Base-by-base conservation (phyloP, 176 grass and related monocot species). In the Alopecurus myosuroides region DNA sequence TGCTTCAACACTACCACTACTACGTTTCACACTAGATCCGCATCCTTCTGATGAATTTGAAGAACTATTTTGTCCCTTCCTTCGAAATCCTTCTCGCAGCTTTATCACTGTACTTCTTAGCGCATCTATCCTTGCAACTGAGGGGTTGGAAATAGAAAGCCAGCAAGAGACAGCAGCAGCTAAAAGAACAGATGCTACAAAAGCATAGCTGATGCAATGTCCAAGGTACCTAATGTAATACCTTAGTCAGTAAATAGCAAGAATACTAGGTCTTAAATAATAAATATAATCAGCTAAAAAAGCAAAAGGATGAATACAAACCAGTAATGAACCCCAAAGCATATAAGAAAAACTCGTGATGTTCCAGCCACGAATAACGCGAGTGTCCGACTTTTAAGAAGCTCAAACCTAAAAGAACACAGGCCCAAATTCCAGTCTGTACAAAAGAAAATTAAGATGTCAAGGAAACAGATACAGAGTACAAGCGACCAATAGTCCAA, bases 131-230 rank as follows among this genome's bases (percentile, higher is more conserved):
- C 97, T 89, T 70, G 94, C 97, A 74, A 90, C 89, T 55, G 94
- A 92, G 65, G 97, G 97, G 30, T 93, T 94, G 45, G 94, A 96
- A 79, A 96, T 86, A 85, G 94, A 96, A 64, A 99, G 74, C 55
- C 93, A 89, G 69, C 89, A 88, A 80, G 97, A 99, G 67, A 94
- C 91, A 78, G 90, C 91, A 84, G 94, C 93, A 79, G 93, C 94
- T 78, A 94, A 92, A 68, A 99, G 88, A 78, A 99, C 91, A 78
- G 97, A 96, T 77, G 97, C 91, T 76, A 99, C 97, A 86, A 99
- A 99, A 77, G 94, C 91, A 87, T 99, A 99, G 81, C 97, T 99
- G 76, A 99, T 94, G 81, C 97, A 99, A 87, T 99, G 97, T 70
- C 97, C 97, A 78, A 99, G 89, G 79, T 99, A 99, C 97, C 97